Evolutionary conservation across 169 alveolate genomes (phyloP).

Genomic region (Eimeria nieschulzi): DNA sequence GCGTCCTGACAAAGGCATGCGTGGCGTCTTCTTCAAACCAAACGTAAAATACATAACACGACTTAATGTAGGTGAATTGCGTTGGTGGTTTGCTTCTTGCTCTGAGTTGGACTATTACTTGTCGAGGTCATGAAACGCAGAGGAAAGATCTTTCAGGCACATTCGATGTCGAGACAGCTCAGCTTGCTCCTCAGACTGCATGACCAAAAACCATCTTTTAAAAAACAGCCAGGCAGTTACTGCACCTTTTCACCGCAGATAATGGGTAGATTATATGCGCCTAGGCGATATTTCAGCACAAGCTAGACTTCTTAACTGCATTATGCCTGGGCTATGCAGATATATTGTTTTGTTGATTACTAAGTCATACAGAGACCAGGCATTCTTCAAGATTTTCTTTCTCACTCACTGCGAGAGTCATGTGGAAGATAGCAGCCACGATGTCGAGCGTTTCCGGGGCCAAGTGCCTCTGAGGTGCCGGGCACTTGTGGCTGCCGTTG

Average conservation of each 20-base stretch:
- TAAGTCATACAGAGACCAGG: too few species aligned
- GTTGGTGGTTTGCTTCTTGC: not conserved
- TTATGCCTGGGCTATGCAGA: too few species aligned
- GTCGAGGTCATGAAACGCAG: constrained; percentile 70
- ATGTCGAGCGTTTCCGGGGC: constrained; percentile 70
- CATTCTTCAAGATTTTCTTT: too few species aligned
- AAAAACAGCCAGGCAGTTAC: not conserved
- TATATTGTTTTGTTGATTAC: too few species aligned
- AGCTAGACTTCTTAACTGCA: too few species aligned
- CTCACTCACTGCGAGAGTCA: constrained; percentile 68
- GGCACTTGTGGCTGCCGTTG: constrained; percentile 73
- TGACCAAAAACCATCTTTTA: not conserved
- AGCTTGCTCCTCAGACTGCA: constrained; percentile 75
- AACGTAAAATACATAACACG: too few species aligned
- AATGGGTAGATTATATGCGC: too few species aligned
- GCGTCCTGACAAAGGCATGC: not conserved
- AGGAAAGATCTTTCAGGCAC: constrained; percentile 66
- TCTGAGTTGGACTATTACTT: constrained; percentile 54
- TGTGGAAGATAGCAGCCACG: constrained; percentile 70
- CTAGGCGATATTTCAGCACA: too few species aligned
- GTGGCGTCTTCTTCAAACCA: not conserved
- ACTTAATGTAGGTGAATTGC: not conserved
- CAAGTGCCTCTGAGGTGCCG: constrained; percentile 69
- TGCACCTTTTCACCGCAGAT: too few species aligned
- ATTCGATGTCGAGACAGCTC: constrained; percentile 73